phyloP scores from a whole-genome alignment of 2,329 filamentous ascomycete genomes.

The Shiraia sp. region DNA sequence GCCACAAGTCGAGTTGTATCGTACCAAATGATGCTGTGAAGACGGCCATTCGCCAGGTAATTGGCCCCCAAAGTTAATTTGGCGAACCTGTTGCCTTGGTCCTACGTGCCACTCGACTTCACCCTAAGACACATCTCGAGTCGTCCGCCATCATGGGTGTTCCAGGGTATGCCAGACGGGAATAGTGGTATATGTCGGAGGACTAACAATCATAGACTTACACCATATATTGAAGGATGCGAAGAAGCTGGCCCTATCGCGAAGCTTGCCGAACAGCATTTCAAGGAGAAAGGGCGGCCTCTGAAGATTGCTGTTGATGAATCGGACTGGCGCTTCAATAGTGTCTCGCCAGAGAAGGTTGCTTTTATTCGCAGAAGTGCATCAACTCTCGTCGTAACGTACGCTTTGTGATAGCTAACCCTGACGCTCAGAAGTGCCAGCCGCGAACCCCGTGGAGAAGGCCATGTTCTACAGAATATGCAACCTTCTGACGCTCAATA shows the following conservation, averaged over 20 bases:
- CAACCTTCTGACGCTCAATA: conserved; percentile 52
- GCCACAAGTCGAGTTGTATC: too few relatives aligned
- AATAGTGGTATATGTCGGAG: too few relatives aligned
- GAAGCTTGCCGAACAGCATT: conserved; percentile 42
- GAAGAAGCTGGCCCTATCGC: conserved; percentile 40
- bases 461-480: conserved; percentile 46
- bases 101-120: too few relatives aligned
- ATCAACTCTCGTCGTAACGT: not conserved
- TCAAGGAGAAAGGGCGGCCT: conserved; percentile 35
- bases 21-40: too few relatives aligned
- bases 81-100: too few relatives aligned
- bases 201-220: too few relatives aligned
- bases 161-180: too few relatives aligned
- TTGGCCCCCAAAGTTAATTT: too few relatives aligned
- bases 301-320: conserved; percentile 48
- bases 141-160: too few relatives aligned
- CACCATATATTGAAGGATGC: conserved; percentile 39
- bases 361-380: conserved; percentile 38
- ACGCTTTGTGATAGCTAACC: not conserved
- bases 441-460: conserved; percentile 41
- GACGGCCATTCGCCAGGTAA: too few relatives aligned
- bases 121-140: too few relatives aligned
- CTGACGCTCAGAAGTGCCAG: conserved; percentile 9
- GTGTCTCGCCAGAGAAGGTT: conserved; percentile 39
- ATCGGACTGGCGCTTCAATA: conserved; percentile 49